Percentiles rank a stretch among this genome's conserved stretches.
Evolutionary conservation across 2,329 filamentous ascomycete genomes (phyloP).

Genomic region (Cercospora beticola): DNA sequence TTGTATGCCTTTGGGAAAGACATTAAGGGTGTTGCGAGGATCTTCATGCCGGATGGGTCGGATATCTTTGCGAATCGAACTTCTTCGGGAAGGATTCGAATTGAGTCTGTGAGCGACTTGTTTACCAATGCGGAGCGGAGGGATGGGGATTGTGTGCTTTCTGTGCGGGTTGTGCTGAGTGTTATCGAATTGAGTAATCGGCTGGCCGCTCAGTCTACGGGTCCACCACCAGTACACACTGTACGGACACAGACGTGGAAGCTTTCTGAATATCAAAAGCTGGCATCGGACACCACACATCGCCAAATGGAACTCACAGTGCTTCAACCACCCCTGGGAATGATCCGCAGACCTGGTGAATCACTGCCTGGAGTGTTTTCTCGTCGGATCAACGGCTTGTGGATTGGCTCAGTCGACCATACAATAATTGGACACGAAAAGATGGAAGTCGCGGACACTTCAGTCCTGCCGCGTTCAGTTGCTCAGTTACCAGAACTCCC

Average conservation of each 20-base stretch:
- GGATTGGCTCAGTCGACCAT: constrained; percentile 7
- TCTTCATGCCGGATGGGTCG: not conserved
- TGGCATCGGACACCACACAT: not conserved
- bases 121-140: not conserved
- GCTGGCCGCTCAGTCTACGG: not conserved
- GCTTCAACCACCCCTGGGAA: not conserved
- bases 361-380: not conserved
- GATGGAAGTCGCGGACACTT: not conserved
- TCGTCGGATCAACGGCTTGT: constrained; percentile 1
- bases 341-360: not conserved
- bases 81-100: not conserved
- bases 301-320: not conserved
- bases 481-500: not conserved
- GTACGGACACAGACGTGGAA: too few relatives aligned
- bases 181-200: not conserved
- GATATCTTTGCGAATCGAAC: not conserved
- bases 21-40: not conserved
- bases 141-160: not conserved
- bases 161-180: not conserved
- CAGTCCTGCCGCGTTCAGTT: too few relatives aligned
- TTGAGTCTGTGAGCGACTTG: not conserved
- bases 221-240: not conserved
- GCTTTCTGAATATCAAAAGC: too few relatives aligned
- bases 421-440: not conserved
- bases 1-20: not conserved